Evolutionary conservation across 192 early-diverging fungal genomes (phyloP).

Genomic region (Rhizophlyctis rosea): DNA sequence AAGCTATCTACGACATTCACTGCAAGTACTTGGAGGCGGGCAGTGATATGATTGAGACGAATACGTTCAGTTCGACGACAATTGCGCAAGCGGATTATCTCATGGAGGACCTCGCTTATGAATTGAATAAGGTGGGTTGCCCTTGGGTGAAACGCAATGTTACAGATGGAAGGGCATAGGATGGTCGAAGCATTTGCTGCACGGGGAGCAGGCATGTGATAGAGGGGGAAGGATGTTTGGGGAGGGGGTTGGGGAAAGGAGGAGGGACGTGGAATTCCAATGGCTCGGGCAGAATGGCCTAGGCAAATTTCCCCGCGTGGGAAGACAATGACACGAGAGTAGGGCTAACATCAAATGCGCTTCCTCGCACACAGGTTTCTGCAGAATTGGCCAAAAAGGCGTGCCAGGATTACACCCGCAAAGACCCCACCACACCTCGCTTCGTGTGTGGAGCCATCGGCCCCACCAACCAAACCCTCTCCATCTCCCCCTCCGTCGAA

Average conservation of each 20-base stretch:
- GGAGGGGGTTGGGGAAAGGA: too few species aligned
- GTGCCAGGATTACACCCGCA: slow-evolving; percentile 72
- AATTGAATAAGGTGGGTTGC: slow-evolving; percentile 90
- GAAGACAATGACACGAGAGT: too few species aligned
- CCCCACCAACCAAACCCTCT: slow-evolving; percentile 93
- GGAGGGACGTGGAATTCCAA: too few species aligned
- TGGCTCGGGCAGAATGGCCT: too few species aligned
- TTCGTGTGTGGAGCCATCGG: slow-evolving; percentile 75
- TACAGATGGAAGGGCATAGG: too few species aligned
- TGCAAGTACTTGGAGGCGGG: slow-evolving; percentile 87
- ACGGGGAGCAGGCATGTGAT: too few species aligned
- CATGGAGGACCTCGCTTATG: slow-evolving; percentile 81
- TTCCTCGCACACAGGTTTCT: slow-evolving; percentile 35
- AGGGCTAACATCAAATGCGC: too few species aligned
- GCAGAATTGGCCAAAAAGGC: slow-evolving; percentile 83
- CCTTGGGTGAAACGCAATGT: too few species aligned
- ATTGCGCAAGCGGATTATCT: slow-evolving; percentile 93
- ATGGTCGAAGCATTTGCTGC: too few species aligned
- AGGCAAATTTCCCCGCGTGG: too few species aligned
- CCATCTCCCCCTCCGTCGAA: slow-evolving; percentile 96
- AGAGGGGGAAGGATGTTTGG: too few species aligned
- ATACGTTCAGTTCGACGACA: slow-evolving; percentile 90
- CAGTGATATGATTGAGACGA: slow-evolving; percentile 91
- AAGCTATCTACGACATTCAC: slow-evolving; percentile 88
- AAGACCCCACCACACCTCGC: slow-evolving; percentile 76